Evolutionary conservation across 202 grass and related monocot genomes (phyloP), one percentile per base, ranked within the genome.

Genomic region (Sporobolus alterniflorus): DNA sequence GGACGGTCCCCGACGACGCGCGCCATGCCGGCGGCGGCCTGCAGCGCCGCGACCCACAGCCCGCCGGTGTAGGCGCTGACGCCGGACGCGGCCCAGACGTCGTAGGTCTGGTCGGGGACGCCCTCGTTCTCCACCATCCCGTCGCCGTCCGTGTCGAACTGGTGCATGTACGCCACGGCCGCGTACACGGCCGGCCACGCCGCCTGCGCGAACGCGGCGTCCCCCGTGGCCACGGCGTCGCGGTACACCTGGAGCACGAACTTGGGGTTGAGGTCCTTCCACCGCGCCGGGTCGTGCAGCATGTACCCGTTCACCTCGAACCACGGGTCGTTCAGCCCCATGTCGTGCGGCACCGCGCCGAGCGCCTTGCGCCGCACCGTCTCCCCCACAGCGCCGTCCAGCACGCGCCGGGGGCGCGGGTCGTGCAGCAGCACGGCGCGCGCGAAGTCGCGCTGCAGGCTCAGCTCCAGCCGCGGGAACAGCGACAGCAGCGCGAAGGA

Each of bases 261-360:
- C 48, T 98, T 98, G 12, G 95, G 88, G 83, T 98, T 98, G 71
- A 98, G 86, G 81, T 98, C 95, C 79, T 98, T 98, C 95, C 95
- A 98, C 78, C 84, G 43, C 21, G 90, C 81, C 9, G 71, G 7
- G 57, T 95, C 85, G 70, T 98, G 95, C 12, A 98, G 79, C 42
- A 80, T 48, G 55, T 94, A 98, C n/a, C 73, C 71, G 70, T 98
- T 98, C 17, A 94, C 21, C 83, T 98, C 92, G 41, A 79, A 65
- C 92, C 88, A 98, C 1, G 95, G 95, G 48, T 94, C 89, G 41
- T 76, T 82, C 11, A 87, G 83, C 25, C 95, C 92, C n/a, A 98
- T 33, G 60, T 98, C 95, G 68, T 98, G 92, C 10, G 95, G 95
- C 11, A 98, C 84, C 0, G 88, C 50, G 48, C 90, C 92, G 4